Evolutionary conservation across 75 land plant genomes (phyloP).

Genomic region (Larix kaempferi): DNA sequence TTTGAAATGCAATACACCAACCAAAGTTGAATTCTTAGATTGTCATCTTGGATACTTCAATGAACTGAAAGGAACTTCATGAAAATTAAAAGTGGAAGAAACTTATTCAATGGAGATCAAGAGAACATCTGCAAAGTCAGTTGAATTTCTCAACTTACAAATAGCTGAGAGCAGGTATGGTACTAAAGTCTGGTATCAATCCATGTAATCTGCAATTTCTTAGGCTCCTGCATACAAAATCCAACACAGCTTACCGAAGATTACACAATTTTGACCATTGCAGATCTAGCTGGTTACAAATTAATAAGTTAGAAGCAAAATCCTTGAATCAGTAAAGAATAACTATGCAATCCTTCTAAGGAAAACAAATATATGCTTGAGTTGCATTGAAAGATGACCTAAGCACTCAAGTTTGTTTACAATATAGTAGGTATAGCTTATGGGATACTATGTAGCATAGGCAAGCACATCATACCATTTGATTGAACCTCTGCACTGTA

Average conservation of each 20-base stretch:
- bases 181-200: conserved; percentile 47
- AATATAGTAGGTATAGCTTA: not conserved
- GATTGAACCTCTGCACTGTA: not conserved
- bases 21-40: too few species aligned
- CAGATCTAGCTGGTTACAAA: not conserved
- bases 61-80: too few species aligned
- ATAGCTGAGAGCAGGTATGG: conserved; percentile 37
- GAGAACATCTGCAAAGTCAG: too few species aligned
- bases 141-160: conserved; percentile 35
- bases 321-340: not conserved
- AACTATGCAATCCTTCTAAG: not conserved
- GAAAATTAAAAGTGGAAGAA: too few species aligned
- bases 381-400: not conserved
- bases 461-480: too few species aligned
- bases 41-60: too few species aligned
- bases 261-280: not conserved
- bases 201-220: conserved; percentile 72
- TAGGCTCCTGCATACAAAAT: conserved; percentile 51
- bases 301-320: not conserved
- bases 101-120: too few species aligned
- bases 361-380: conserved; percentile 2
- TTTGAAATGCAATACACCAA: not conserved
- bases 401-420: not conserved
- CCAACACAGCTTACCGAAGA: conserved; percentile 1
- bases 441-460: not conserved